Evolutionary conservation across 1,284 basidiomycete species (phyloP).

Genomic region (Ganoderma boninense): DNA sequence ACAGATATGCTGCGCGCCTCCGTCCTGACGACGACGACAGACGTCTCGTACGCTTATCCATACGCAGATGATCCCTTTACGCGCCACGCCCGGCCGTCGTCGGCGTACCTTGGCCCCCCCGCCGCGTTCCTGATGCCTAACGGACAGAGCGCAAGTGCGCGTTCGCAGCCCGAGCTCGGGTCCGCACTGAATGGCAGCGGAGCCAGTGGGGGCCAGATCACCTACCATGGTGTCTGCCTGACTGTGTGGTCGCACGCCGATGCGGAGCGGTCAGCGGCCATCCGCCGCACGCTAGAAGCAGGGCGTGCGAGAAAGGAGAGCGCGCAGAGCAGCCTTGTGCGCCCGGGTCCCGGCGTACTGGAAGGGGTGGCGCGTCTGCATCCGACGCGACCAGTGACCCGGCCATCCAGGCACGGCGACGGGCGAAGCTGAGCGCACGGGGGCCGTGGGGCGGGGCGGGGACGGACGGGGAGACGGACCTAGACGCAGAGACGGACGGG

Average conservation of each 20-base stretch:
- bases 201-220: slow-evolving; percentile 54
- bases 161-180: slow-evolving; percentile 46
- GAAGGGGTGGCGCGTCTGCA: slow-evolving; percentile 60
- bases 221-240: slow-evolving; percentile 90
- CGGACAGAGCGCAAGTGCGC: slow-evolving; percentile 39
- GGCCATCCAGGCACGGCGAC: slow-evolving; percentile 60
- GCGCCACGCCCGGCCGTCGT: slow-evolving; percentile 69
- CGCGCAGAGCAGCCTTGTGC: slow-evolving; percentile 66
- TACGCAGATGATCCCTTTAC: slow-evolving; percentile 79
- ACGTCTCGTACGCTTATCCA: slow-evolving; percentile 68
- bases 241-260: slow-evolving; percentile 96
- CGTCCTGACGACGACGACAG: slow-evolving; percentile 66
- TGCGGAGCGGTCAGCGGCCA: slow-evolving; percentile 81
- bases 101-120: slow-evolving; percentile 75
- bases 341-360: slow-evolving; percentile 55
- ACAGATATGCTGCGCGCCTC: slow-evolving; percentile 78
- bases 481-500: slow-evolving; percentile 69
- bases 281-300: slow-evolving; percentile 82
- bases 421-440: slow-evolving; percentile 61
- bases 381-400: slow-evolving; percentile 57
- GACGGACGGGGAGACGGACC: slow-evolving; percentile 70
- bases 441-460: slow-evolving; percentile 67
- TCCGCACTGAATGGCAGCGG: slow-evolving; percentile 46
- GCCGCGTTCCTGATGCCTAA: slow-evolving; percentile 60
- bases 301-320: slow-evolving; percentile 80